Evolutionary conservation across 352 stramenopile species (phyloP), one percentile per base, ranked within the genome.

Genomic region (Globisporangium megalacanthum): DNA sequence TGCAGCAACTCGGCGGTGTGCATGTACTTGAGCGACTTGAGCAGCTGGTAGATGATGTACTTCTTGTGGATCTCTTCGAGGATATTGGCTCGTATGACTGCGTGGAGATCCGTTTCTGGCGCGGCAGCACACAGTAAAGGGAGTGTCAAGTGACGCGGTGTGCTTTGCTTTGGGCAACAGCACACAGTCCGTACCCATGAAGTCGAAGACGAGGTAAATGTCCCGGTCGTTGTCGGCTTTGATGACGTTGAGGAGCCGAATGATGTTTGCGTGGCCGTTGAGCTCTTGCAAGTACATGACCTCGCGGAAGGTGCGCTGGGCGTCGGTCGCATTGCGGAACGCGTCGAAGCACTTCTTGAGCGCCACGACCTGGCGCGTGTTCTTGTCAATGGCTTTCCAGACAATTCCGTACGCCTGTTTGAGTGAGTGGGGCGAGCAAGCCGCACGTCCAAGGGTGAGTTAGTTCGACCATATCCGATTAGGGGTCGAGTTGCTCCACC

Each of bases 341-440:
- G 94, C 94, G 54, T 98, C 94, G 58, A 98, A 98, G 61, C 94
- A 98, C 66, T 98, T 99, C 66, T 99, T 98, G 29, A 98, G 75
- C 11, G 94, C 96, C 15, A 98, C 87, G 14, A 95, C 81, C 55
- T 94, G 73, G 9, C 88, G 75, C 46, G 78, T 88, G 63, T 88
- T 84, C 67, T 97, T 97, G 65, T 98, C 90, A 52, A 96, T 89
- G n/a, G 93, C 95, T 68, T 98, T 98, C 91, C 92, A 98, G 41
- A 98, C 95, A 52, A 98, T 95, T 20, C 96, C 95, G 56, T 98
- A 98, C 6, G 90, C 92, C 83, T 97, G 57, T 15, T 31, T 39
- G 35, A 13, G 35, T 39, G 35, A 29, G 25, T 2, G 7, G 2
- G 10, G 35, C 35, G 35, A 39, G 35, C 35, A 13, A 39, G 19